These are phyloP conservation scores for Pichia sporocuriosa DNA, from an alignment of 805 yeast species.

Conservation along the genomic window DNA sequence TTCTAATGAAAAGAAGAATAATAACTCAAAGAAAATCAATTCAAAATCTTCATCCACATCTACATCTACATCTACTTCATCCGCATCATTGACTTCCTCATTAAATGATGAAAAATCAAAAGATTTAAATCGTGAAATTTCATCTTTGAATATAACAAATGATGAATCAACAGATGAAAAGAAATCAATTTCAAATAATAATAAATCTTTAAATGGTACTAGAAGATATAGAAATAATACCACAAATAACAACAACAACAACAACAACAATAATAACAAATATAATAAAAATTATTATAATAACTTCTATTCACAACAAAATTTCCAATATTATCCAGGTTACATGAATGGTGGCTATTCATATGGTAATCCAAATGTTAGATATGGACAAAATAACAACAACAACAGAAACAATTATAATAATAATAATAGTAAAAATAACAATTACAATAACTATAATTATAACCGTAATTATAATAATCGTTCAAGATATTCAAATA, in stretches of 20 bases:
- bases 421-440: neutral
- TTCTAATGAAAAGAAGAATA: neutral
- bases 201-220: constrained; percentile 13
- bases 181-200: constrained; percentile 5
- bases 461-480: constrained; percentile 5
- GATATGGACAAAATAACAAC: constrained; percentile 2
- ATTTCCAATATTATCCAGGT: constrained; percentile 7
- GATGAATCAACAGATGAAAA: no score
- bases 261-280: constrained; percentile 1
- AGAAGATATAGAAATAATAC: constrained; percentile 3
- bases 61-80: constrained; percentile 4
- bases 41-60: neutral
- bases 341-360: neutral
- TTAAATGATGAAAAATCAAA: constrained; percentile 1
- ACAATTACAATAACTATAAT: constrained; percentile 2
- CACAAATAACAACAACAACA: constrained; percentile 8
- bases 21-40: no score
- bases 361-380: neutral
- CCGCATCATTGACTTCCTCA: neutral
- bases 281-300: neutral
- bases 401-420: neutral
- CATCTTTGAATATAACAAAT: no score
- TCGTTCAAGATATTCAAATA: neutral
- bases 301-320: neutral
- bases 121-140: no score